Evolutionary conservation across 352 stramenopile species (phyloP).

Genomic region (Pythium phragmitis): DNA sequence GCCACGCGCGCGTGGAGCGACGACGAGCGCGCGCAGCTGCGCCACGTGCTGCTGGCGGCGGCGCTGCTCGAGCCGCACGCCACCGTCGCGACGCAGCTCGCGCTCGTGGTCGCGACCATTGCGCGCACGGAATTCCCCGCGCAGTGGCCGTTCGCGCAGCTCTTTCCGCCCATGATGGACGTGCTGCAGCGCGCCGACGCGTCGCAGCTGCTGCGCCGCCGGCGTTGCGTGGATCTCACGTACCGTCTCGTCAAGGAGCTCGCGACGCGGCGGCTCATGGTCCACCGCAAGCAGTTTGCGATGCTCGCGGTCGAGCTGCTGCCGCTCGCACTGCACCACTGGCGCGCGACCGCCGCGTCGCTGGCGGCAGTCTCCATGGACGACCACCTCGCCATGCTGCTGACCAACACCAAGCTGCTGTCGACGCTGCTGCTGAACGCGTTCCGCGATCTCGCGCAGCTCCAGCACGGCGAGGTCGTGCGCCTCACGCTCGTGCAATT

Average conservation of each 20-base stretch:
- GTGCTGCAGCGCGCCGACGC: conserved; percentile 33
- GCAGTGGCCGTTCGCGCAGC: conserved; percentile 58
- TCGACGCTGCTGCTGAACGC: conserved; percentile 69
- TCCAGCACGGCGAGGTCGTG: conserved; percentile 61
- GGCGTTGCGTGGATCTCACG: conserved; percentile 52
- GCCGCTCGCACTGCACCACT: conserved; percentile 59
- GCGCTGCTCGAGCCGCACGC: conserved; percentile 60
- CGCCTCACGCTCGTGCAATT: conserved; percentile 60
- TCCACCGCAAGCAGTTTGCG: conserved; percentile 81
- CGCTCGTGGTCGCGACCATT: conserved; percentile 63
- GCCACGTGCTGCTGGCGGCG: conserved; percentile 57
- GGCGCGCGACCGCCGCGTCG: conserved; percentile 26
- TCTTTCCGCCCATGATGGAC: conserved; percentile 68
- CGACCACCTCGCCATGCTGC: conserved; percentile 40
- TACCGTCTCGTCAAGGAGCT: conserved; percentile 83
- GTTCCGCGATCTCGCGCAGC: conserved; percentile 54
- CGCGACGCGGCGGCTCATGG: conserved; percentile 67
- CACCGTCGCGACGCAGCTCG: conserved; percentile 58
- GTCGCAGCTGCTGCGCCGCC: conserved; percentile 27
- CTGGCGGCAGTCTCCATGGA: neutral
- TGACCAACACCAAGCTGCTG: conserved; percentile 64
- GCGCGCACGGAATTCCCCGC: conserved; percentile 73
- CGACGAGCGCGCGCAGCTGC: conserved; percentile 46
- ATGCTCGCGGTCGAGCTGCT: conserved; percentile 67
- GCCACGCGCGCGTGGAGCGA: conserved; percentile 29